Base-by-base conservation (phyloP, 1,284 basidiomycete genomes). In the Ceratobasidium sp. region DNA sequence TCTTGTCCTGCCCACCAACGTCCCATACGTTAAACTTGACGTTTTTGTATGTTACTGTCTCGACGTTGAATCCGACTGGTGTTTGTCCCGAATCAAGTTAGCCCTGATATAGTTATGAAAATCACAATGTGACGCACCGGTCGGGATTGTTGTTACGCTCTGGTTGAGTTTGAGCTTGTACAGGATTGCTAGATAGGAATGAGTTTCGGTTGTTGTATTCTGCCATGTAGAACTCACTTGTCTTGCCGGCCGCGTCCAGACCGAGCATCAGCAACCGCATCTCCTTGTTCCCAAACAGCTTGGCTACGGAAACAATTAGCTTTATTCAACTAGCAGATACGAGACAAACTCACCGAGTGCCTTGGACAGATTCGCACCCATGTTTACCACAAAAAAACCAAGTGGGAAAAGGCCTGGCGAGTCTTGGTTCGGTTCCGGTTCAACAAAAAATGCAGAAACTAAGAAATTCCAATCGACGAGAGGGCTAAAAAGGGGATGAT, bases 21-120 rank as follows among this genome's bases (percentile, higher is more conserved):
- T 99, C 98, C 98, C 98, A 99, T 33, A 99, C 98, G 83, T 98
- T 99, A 90, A 99, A 99, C 85, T 97, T 98, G 84, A 99, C 97
- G 84, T 99, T 99, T 91, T 99, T 99, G 89, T 99, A 99, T 81
- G 97, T 98, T 81, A 99, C 98, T 13, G 98, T 99, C 88, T 99
- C 98, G 82, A 99, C 98, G 85, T 99, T 99, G 91, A 98, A 98
- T 26, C 97, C 97, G 81, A 90, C 96, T 95, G 82, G 60, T 28
- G 28, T 42, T 5, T 15, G 20, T 18, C 46, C 46, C 55, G 20
- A 44, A 46, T 49, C 42, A 40, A 23, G 18, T 51, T n/a, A 44
- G 7, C n/a, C n/a, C 66, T 49, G 46, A 49, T n/a, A 49, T 18
- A 12, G 53, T 12, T 63, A 68, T 72, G 82, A 82, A 78, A 84